Percentiles rank a stretch among this genome's conserved stretches.
phyloP scores from a whole-genome alignment of 2,329 filamentous ascomycete species.

The Aspergillus sp. region DNA sequence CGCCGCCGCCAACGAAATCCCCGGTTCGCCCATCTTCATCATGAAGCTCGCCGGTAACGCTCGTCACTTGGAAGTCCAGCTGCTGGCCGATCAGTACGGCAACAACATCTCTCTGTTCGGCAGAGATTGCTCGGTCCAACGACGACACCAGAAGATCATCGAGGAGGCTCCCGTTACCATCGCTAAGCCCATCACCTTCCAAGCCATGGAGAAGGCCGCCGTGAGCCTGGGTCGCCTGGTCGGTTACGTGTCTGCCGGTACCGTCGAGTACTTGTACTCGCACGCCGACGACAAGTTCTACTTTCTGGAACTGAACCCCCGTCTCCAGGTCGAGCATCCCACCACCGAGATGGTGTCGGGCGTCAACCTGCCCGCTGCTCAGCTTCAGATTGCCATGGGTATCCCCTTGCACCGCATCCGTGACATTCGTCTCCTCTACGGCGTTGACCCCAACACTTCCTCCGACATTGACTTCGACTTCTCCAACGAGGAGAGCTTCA shows the following conservation, averaged over 20 bases:
- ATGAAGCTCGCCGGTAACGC: slow-evolving; percentile 99
- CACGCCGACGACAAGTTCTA: slow-evolving; percentile 98
- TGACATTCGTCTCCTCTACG: slow-evolving; percentile 94
- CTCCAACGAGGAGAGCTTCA: slow-evolving; percentile 76
- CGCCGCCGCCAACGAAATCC: slow-evolving; percentile 94
- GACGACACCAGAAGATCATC: slow-evolving; percentile 99
- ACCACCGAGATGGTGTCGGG: slow-evolving; percentile 99
- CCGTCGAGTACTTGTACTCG: slow-evolving; percentile 98
- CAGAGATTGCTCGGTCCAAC: slow-evolving; percentile 97
- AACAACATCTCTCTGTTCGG: slow-evolving; percentile 99
- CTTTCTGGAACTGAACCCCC: slow-evolving; percentile 96
- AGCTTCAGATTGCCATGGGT: slow-evolving; percentile 99
- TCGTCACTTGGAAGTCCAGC: slow-evolving; percentile 93
- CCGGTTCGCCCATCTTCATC: slow-evolving; percentile 98
- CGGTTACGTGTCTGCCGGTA: slow-evolving; percentile 97
- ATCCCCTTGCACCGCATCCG: slow-evolving; percentile 91
- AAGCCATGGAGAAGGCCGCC: slow-evolving; percentile 93
- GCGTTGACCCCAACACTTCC: slow-evolving; percentile 82
- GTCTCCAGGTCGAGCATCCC: slow-evolving; percentile 98
- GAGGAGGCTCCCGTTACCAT: slow-evolving; percentile 98
- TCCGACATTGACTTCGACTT: slow-evolving; percentile 97
- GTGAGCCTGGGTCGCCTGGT: slow-evolving; percentile 91
- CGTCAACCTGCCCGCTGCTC: slow-evolving; percentile 93
- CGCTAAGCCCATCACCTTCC: slow-evolving; percentile 84
- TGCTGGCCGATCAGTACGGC: slow-evolving; percentile 97